A percentile compares a stretch with the other conserved stretches of the same genome.
Evolutionary conservation across 805 yeast species (phyloP).

Genomic region (Candida michaelii): DNA sequence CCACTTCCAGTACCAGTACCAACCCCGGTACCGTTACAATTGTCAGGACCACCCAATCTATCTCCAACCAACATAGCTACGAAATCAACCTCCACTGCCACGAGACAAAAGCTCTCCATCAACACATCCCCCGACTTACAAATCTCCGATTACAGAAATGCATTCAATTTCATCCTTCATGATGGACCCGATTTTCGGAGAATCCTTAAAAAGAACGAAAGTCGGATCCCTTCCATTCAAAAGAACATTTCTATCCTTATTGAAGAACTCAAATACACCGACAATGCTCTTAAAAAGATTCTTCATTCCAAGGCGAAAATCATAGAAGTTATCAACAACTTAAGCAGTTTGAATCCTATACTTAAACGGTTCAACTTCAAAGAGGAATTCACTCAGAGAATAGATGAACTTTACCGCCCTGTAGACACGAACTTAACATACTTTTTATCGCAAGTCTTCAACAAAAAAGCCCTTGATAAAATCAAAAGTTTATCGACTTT

Average conservation of each 20-base stretch:
- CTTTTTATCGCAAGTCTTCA: constrained; percentile 30
- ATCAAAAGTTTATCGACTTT: constrained; percentile 18
- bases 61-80: too few relatives aligned
- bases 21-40: too few relatives aligned
- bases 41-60: not conserved
- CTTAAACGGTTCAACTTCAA: constrained; percentile 23
- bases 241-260: constrained; percentile 22
- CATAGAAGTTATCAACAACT: constrained; percentile 24
- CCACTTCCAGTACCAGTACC: too few relatives aligned
- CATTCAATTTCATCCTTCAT: constrained; percentile 35
- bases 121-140: constrained; percentile 1
- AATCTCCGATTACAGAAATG: constrained; percentile 25
- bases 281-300: constrained; percentile 24
- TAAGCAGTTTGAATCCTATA: constrained; percentile 24
- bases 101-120: too few relatives aligned
- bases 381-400: constrained; percentile 23
- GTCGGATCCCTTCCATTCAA: constrained; percentile 27
- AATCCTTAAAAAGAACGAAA: constrained; percentile 31
- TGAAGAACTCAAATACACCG: constrained; percentile 34
- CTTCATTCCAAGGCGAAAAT: constrained; percentile 19
- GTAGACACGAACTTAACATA: constrained; percentile 31
- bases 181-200: constrained; percentile 47
- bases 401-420: constrained; percentile 30
- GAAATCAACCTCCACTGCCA: not conserved
- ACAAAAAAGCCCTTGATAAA: constrained; percentile 26